A percentile compares a stretch with the other conserved stretches of the same genome.
These are phyloP conservation scores for Populus tomentosa DNA, from an alignment of 441 rosid species.

Conservation along the genomic window DNA sequence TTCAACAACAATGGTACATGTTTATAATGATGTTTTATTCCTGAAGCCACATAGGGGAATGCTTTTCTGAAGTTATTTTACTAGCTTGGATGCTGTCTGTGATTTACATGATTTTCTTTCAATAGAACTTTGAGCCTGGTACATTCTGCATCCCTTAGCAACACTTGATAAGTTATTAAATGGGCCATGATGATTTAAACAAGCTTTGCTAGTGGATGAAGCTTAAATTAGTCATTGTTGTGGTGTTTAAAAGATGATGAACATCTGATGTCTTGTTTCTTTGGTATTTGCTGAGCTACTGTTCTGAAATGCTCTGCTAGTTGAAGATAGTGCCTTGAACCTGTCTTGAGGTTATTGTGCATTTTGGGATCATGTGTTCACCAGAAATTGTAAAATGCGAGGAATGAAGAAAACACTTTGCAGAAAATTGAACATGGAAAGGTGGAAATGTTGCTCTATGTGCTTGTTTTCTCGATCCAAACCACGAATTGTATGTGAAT, in stretches of 20 bases:
- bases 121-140: not conserved
- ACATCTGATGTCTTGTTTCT: not conserved
- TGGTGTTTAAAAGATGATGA: not conserved
- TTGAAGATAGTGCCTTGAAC: not conserved
- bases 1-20: constrained; percentile 37
- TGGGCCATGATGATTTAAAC: not conserved
- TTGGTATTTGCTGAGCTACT: not conserved
- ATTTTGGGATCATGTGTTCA: not conserved
- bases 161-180: not conserved
- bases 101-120: not conserved
- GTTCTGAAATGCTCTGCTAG: not conserved
- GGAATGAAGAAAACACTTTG: not conserved
- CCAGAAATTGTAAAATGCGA: not conserved
- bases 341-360: not conserved
- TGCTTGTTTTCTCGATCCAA: not conserved
- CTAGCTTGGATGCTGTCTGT: not conserved
- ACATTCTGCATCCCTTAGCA: not conserved
- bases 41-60: not conserved
- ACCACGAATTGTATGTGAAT: not conserved
- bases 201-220: not conserved
- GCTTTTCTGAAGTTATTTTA: not conserved
- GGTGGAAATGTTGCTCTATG: not conserved
- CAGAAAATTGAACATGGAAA: not conserved
- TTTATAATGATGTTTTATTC: not conserved
- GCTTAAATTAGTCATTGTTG: not conserved